Evolutionary conservation across 2,329 filamentous ascomycete species (phyloP).

Genomic region (Podosphaera aphanis): DNA sequence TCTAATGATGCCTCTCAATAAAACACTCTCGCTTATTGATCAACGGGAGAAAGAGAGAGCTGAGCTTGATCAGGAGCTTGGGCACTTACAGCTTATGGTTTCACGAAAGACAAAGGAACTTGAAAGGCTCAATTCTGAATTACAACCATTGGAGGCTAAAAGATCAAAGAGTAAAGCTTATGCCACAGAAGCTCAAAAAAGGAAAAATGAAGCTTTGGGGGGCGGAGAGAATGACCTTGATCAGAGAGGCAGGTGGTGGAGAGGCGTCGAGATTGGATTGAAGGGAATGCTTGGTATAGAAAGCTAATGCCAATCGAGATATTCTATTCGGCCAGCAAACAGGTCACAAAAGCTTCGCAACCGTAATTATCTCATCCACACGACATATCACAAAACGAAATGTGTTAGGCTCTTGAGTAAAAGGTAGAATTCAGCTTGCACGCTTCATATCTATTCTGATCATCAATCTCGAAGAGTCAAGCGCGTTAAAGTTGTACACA

Average conservation of each 20-base stretch:
- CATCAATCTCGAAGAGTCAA: too few species aligned
- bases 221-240: slow-evolving; percentile 52
- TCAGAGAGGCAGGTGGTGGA: slow-evolving; percentile 52
- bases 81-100: slow-evolving; percentile 34
- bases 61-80: slow-evolving; percentile 38
- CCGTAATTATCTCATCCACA: too few species aligned
- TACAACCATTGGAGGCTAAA: slow-evolving; percentile 44
- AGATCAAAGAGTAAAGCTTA: slow-evolving; percentile 39
- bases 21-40: slow-evolving; percentile 30
- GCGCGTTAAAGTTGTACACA: too few species aligned
- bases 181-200: slow-evolving; percentile 45
- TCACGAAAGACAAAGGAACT: slow-evolving; percentile 44
- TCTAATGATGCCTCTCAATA: slow-evolving; percentile 31
- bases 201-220: slow-evolving; percentile 40
- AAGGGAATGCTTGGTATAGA: slow-evolving; percentile 37
- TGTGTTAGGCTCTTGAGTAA: too few species aligned
- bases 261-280: slow-evolving; percentile 40
- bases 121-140: slow-evolving; percentile 41
- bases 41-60: slow-evolving; percentile 26
- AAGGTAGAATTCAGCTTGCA: too few species aligned
- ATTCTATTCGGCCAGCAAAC: slow-evolving; percentile 13
- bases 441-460: too few species aligned
- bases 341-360: too few species aligned
- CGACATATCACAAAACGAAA: too few species aligned
- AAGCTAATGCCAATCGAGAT: slow-evolving; percentile 17